These are phyloP conservation scores for Fusarium cicatricum DNA, from an alignment of 2,329 filamentous ascomycete species.

Conservation along the genomic window DNA sequence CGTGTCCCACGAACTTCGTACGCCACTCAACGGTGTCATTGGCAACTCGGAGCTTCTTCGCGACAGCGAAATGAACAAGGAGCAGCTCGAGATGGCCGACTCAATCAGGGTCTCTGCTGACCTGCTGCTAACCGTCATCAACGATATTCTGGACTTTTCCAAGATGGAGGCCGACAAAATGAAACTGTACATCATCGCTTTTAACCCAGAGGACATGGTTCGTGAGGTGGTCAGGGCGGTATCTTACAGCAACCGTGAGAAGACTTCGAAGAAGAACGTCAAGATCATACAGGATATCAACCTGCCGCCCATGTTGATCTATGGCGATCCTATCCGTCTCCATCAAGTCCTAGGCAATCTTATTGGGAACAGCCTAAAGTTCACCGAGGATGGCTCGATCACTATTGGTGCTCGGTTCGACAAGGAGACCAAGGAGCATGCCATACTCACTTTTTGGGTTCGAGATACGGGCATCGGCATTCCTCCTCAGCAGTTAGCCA, in stretches of 20 bases:
- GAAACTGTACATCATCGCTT: constrained; percentile 77
- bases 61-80: constrained; percentile 76
- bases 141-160: constrained; percentile 95
- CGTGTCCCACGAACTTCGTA: constrained; percentile 82
- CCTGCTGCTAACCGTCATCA: constrained; percentile 89
- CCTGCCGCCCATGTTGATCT: constrained; percentile 75
- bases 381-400: constrained; percentile 86
- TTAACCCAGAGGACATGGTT: constrained; percentile 73
- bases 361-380: constrained; percentile 93
- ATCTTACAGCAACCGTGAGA: constrained; percentile 71
- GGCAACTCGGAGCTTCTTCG: constrained; percentile 86
- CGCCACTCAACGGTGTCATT: constrained; percentile 87
- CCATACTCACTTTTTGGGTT: constrained; percentile 85
- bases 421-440: constrained; percentile 72
- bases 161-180: constrained; percentile 91
- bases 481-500: constrained; percentile 79
- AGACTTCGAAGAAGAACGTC: constrained; percentile 69
- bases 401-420: constrained; percentile 82
- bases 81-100: constrained; percentile 86
- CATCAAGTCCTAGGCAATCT: constrained; percentile 81
- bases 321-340: constrained; percentile 71
- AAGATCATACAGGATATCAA: constrained; percentile 75
- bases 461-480: constrained; percentile 93
- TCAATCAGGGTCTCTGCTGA: constrained; percentile 88
- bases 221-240: constrained; percentile 71